Percentiles rank a stretch among this genome's conserved stretches.
Evolutionary conservation across 768 basidiomycete genomes (phyloP).

Genomic region (Leccinum subtestaceum): DNA sequence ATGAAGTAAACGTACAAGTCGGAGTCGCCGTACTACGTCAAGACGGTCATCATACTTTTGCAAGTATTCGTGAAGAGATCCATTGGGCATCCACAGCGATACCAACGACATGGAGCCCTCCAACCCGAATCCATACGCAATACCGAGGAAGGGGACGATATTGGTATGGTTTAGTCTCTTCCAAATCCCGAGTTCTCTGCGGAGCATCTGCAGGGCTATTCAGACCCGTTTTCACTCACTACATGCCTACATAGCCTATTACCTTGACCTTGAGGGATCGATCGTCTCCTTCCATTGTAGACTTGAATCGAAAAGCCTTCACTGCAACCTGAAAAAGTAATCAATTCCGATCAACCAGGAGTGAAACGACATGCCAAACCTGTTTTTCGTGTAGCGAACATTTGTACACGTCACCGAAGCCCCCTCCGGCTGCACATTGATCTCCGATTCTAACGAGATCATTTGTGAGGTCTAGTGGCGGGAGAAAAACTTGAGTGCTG

Average conservation of each 20-base stretch:
- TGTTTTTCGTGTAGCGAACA: background rate
- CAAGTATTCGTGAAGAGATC: background rate
- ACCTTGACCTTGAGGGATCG: conserved; percentile 2
- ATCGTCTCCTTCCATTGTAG: background rate
- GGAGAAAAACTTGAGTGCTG: background rate
- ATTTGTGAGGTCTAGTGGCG: background rate
- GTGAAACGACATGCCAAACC: background rate
- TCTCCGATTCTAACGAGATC: background rate
- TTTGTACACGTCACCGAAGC: background rate
- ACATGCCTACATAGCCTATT: background rate
- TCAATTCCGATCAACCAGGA: background rate
- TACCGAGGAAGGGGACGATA: too few species aligned
- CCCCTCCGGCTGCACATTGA: background rate
- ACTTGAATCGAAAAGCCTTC: background rate
- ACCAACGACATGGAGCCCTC: too few species aligned
- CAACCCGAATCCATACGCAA: too few species aligned
- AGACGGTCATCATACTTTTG: background rate
- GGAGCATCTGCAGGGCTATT: too few species aligned
- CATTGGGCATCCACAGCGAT: background rate
- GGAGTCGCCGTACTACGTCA: background rate
- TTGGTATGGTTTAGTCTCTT: too few species aligned
- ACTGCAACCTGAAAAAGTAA: background rate
- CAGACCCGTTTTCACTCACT: background rate
- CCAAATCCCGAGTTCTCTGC: too few species aligned
- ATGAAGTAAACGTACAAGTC: background rate